These are phyloP conservation scores for Tuber borchii DNA, from an alignment of 495 filamentous ascomycete species.

Conservation along the genomic window DNA sequence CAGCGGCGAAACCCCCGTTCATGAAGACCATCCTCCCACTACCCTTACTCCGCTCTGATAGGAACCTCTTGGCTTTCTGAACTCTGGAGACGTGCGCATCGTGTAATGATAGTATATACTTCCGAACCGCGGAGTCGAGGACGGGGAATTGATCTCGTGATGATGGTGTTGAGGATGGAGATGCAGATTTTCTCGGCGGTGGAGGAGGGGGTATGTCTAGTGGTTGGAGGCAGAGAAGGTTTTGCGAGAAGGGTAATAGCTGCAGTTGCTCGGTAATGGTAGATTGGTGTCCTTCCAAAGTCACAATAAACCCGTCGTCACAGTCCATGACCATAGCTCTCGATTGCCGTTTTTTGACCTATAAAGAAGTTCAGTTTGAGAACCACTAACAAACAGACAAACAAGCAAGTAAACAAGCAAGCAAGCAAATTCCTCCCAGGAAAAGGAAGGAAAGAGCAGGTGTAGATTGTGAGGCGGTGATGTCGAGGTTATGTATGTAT, in stretches of 20 bases:
- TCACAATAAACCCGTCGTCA: slow-evolving; percentile 30
- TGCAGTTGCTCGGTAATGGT: slow-evolving; percentile 35
- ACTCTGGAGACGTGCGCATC: slow-evolving; percentile 22
- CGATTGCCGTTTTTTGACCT: neutral
- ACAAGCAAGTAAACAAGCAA: neutral
- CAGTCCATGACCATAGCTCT: slow-evolving; percentile 12
- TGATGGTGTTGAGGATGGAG: slow-evolving; percentile 2
- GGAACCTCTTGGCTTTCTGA: slow-evolving; percentile 15
- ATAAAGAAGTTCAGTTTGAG: neutral
- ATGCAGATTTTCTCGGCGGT: slow-evolving; percentile 6
- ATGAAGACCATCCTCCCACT: slow-evolving; percentile 32
- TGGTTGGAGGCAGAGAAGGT: slow-evolving; percentile 33
- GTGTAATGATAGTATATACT: slow-evolving; percentile 30
- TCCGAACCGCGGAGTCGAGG: slow-evolving; percentile 26
- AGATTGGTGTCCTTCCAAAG: slow-evolving; percentile 28
- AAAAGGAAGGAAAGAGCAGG: neutral
- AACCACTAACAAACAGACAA: neutral
- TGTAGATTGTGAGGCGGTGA: neutral
- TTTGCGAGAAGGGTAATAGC: slow-evolving; percentile 30
- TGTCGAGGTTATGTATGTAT: neutral
- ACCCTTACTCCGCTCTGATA: slow-evolving; percentile 15
- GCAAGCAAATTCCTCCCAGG: neutral
- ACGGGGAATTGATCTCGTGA: slow-evolving; percentile 11
- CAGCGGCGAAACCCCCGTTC: slow-evolving; percentile 32
- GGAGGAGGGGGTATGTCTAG: slow-evolving; percentile 24